Conservation (phyloP, 192 early-diverging fungal genomes). For the Phlyctochytrium planicorne region DNA sequence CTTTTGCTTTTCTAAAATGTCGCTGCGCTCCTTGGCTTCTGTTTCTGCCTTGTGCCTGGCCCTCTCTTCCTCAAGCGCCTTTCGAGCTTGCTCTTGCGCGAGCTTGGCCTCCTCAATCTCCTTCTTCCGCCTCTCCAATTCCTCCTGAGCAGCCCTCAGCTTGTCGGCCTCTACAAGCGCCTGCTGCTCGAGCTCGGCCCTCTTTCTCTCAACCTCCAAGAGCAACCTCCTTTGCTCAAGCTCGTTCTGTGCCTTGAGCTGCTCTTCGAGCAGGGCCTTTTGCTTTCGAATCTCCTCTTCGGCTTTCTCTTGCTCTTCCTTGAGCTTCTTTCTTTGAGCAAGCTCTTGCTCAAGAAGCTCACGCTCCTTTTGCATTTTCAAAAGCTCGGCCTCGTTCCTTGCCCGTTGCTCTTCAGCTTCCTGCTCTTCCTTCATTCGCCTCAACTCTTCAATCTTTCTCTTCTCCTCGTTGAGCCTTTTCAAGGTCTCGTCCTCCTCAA, state of each 20-base stretch:
- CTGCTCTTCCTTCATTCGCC: background rate
- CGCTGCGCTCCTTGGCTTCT: background rate
- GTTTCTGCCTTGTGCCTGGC: background rate
- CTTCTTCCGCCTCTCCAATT: background rate
- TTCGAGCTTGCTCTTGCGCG: background rate
- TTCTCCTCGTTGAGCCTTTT: background rate
- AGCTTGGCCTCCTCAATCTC: background rate
- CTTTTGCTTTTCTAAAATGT: background rate
- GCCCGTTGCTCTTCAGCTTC: background rate
- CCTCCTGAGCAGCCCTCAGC: background rate
- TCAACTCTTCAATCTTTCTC: background rate
- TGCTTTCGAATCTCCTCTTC: background rate
- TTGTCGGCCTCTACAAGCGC: background rate
- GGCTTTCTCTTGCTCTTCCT: background rate
- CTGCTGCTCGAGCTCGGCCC: background rate
- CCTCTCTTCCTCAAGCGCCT: background rate
- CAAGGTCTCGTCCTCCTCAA: background rate
- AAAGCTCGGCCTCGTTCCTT: background rate
- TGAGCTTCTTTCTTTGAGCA: background rate
- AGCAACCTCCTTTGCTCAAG: background rate
- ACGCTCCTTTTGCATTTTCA: background rate
- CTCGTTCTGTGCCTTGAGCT: background rate
- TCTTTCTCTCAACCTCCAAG: background rate
- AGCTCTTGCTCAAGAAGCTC: background rate
- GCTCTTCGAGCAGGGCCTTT: background rate